phyloP scores from a whole-genome alignment of 2,329 filamentous ascomycete species.

The Knufia petricola region DNA sequence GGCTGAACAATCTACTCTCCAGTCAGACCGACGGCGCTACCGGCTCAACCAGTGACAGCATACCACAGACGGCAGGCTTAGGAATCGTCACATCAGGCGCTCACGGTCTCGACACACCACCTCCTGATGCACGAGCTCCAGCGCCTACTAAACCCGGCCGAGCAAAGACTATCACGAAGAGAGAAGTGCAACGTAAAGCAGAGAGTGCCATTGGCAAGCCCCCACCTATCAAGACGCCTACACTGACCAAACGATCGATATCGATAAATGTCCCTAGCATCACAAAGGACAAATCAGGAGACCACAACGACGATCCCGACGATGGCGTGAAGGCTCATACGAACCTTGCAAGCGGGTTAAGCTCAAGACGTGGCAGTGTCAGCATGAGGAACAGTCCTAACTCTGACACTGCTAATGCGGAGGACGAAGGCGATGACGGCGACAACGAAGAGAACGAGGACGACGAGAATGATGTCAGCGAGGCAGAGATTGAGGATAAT shows the following conservation, averaged over 20 bases:
- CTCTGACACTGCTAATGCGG: neutral
- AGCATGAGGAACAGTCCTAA: conserved; percentile 2
- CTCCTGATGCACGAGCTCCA: conserved; percentile 12
- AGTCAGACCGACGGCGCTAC: conserved; percentile 20
- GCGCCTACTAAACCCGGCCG: conserved; percentile 27
- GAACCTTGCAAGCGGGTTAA: conserved; percentile 3
- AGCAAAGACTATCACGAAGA: conserved; percentile 49
- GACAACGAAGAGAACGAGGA: conserved; percentile 14
- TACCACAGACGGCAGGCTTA: conserved; percentile 15
- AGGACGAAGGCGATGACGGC: conserved; percentile 3
- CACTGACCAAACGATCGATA: conserved; percentile 18
- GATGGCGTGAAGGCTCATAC: neutral
- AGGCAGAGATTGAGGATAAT: conserved; percentile 16
- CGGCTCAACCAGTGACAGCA: neutral
- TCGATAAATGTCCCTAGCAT: conserved; percentile 16
- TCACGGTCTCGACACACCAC: conserved; percentile 8
- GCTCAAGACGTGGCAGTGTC: conserved; percentile 7
- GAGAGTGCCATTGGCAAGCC: conserved; percentile 45
- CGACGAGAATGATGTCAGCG: conserved; percentile 20
- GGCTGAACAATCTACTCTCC: conserved; percentile 39
- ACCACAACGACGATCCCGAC: conserved; percentile 2
- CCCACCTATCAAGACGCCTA: conserved; percentile 27
- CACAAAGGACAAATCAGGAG: conserved; percentile 10
- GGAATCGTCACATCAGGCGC: conserved; percentile 12
- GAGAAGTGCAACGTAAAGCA: conserved; percentile 50